A percentile compares a stretch with the other conserved stretches of the same genome.
Evolutionary conservation across 768 basidiomycete species (phyloP).

Genomic region (Mycena haematopus): DNA sequence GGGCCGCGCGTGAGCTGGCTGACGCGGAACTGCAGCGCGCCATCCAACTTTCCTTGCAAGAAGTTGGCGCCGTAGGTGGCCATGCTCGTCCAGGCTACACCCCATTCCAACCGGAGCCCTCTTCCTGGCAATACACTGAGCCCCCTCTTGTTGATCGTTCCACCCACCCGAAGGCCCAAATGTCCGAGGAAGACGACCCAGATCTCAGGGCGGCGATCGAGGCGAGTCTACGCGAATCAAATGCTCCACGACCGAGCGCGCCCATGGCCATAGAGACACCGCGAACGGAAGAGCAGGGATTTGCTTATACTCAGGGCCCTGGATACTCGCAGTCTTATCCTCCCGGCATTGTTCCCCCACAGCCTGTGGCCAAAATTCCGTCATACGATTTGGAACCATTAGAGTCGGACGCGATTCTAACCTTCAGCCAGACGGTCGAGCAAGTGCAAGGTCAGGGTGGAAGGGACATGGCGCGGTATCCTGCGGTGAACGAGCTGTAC

Average conservation of each 20-base stretch:
- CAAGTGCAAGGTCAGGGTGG: conserved; percentile 82
- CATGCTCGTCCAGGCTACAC: conserved; percentile 69
- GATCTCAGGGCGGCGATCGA: conserved; percentile 94
- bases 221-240: conserved; percentile 88
- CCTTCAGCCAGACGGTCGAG: conserved; percentile 90
- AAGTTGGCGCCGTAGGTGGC: conserved; percentile 60
- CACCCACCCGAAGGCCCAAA: conserved; percentile 47
- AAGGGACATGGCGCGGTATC: conserved; percentile 79
- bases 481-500: conserved; percentile 83
- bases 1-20: conserved; percentile 63
- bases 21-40: conserved; percentile 94
- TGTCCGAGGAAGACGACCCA: conserved; percentile 86
- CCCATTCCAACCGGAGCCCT: conserved; percentile 62
- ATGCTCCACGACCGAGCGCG: conserved; percentile 79
- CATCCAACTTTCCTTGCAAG: conserved; percentile 88
- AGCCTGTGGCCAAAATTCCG: conserved; percentile 63
- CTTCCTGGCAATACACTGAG: conserved; percentile 67
- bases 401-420: conserved; percentile 86
- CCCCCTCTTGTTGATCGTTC: conserved; percentile 71
- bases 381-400: conserved; percentile 81
- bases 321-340: conserved; percentile 56
- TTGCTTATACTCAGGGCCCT: conserved; percentile 40
- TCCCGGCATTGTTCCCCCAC: conserved; percentile 40
- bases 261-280: conserved; percentile 67
- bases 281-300: conserved; percentile 47